These are phyloP conservation scores for Erythrobasidium yunnanense DNA, from an alignment of 768 basidiomycete species.

Conservation along the genomic window DNA sequence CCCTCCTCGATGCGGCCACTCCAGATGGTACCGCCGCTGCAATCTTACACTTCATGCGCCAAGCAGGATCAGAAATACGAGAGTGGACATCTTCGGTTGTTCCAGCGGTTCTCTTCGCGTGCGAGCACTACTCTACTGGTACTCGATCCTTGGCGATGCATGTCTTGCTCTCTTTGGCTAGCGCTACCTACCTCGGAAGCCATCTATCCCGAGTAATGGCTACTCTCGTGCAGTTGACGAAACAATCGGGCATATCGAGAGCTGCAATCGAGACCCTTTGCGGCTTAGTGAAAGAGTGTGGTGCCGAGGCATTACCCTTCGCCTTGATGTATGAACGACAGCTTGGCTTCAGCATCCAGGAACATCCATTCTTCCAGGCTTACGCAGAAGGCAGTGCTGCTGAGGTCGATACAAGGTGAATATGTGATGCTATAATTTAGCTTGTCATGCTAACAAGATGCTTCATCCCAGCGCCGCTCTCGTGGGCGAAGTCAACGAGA, in stretches of 20 bases:
- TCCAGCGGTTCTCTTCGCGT: not conserved
- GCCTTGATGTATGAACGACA: not conserved
- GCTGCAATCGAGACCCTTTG: not conserved
- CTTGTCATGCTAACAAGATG: too few relatives aligned
- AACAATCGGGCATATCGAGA: not conserved
- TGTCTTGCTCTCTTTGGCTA: not conserved
- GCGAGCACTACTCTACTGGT: not conserved
- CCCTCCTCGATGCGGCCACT: not conserved
- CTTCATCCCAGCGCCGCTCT: too few relatives aligned
- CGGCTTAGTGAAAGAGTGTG: conserved; percentile 9
- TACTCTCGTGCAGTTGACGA: not conserved
- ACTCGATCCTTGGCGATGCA: not conserved
- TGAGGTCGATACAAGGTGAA: not conserved
- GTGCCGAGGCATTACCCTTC: not conserved
- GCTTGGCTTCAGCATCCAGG: not conserved
- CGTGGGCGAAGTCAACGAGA: not conserved
- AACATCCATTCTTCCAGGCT: not conserved
- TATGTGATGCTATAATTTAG: too few relatives aligned
- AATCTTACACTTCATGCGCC: not conserved
- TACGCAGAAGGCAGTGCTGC: conserved; percentile 1
- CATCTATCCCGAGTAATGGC: conserved; percentile 11
- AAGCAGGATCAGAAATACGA: not conserved
- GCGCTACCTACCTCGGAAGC: not conserved
- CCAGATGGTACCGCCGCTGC: conserved; percentile 4
- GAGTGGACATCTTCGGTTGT: conserved; percentile 11